These are phyloP conservation scores for Lepraria neglecta DNA, from an alignment of 495 filamentous ascomycete species.

Conservation along the genomic window DNA sequence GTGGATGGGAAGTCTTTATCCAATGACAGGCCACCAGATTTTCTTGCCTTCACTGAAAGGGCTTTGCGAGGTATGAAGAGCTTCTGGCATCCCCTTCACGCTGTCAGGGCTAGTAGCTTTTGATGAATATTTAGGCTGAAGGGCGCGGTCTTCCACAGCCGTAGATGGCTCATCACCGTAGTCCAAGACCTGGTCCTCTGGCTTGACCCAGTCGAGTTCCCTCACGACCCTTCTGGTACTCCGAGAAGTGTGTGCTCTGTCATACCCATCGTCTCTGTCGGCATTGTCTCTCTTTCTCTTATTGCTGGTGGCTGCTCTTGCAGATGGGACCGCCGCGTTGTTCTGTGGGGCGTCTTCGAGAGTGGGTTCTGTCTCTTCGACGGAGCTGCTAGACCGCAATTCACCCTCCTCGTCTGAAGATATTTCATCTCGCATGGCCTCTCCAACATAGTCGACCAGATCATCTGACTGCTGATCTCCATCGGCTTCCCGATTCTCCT, in stretches of 20 bases:
- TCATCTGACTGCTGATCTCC: neutral
- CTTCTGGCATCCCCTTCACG: neutral
- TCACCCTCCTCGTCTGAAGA: neutral
- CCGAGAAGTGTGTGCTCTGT: slow-evolving; percentile 6
- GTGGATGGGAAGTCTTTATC: neutral
- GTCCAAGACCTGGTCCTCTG: slow-evolving; percentile 18
- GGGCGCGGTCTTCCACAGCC: neutral
- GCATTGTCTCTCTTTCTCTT: slow-evolving; percentile 14
- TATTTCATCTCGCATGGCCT: neutral
- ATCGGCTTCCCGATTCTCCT: slow-evolving; percentile 31
- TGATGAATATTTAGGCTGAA: neutral
- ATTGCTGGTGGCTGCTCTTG: neutral
- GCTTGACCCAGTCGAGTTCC: slow-evolving; percentile 22
- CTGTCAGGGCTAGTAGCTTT: neutral
- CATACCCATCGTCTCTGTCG: neutral
- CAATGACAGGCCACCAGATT: slow-evolving; percentile 26
- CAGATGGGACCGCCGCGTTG: neutral
- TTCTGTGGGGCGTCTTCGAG: neutral
- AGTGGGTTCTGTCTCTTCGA: neutral
- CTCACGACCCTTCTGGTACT: slow-evolving; percentile 21
- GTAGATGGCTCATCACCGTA: slow-evolving; percentile 21
- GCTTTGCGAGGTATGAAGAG: neutral
- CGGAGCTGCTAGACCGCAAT: neutral
- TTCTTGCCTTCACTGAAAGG: slow-evolving; percentile 14
- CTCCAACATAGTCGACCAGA: neutral